Evolutionary conservation across 805 yeast species (phyloP), one percentile per base, ranked within the genome.

Genomic region (Dipodascus albidus): DNA sequence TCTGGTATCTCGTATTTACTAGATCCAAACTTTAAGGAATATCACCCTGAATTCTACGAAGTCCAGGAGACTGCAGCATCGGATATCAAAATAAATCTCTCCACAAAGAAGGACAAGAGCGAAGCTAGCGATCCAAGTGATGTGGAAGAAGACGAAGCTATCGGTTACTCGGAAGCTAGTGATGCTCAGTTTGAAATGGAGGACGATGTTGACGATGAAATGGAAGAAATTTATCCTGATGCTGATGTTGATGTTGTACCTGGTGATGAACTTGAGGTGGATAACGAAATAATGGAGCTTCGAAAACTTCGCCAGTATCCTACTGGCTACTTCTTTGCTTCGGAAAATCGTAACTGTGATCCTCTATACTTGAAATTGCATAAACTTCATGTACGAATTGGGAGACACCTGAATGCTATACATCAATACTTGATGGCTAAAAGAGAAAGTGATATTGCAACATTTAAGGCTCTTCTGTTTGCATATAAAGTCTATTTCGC

Each of bases 401-500:
- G 91, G 0, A 70, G 73, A 55, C 72, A 79, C 47, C 74, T 90
- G 53, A 95, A 86, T 62, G 70, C 71, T 3, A 64, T 86, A 2
- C 77, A 74, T 53, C 60, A 67, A 6, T 76, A 74, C 57, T 66
- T 88, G 54, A 60, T 67, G 3, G 65, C 71, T 1, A 68, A 77
- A 50, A 76, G 75, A 48, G 81, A 77, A 44, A 88, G 86, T 55
- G 83, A 87, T 56, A 77, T 85, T 4, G 77, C 78, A 11, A 64
- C 85, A 3, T 76, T 82, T 63, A 80, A 80, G 56, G 78, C 80
- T 49, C 73, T 83, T 33, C 67, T 88, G 31, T 78, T 80, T 61
- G 81, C 83, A 2, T 64, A 84, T 48, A 80, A 83, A 57, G 79
- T 83, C 3, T 93, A 95, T 87, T 82, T 84, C 59, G 74, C 84